A percentile compares a stretch with the other conserved stretches of the same genome.
Conservation (phyloP, 768 basidiomycete genomes). For the Kwoniella pini region DNA sequence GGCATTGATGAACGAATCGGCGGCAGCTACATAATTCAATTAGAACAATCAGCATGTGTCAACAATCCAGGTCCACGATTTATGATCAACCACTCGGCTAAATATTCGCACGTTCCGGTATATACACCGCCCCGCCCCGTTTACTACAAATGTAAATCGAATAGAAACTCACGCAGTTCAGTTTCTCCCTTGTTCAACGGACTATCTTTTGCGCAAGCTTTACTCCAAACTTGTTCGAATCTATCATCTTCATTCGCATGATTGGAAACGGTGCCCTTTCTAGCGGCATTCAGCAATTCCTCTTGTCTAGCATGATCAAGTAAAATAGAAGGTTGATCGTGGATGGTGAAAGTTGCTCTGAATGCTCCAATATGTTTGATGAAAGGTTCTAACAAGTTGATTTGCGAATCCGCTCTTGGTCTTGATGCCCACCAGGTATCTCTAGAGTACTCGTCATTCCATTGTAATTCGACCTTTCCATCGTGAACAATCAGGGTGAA, state of each 20-base stretch:
- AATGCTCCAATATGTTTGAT: slow-evolving; percentile 46
- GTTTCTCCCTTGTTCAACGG: slow-evolving; percentile 40
- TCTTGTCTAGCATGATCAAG: slow-evolving; percentile 46
- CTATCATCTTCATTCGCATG: slow-evolving; percentile 48
- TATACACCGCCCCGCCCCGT: too few species aligned
- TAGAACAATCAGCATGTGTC: too few species aligned
- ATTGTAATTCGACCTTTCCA: slow-evolving; percentile 55
- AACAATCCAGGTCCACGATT: too few species aligned
- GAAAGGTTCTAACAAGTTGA: slow-evolving; percentile 56
- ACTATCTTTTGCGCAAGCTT: slow-evolving; percentile 52
- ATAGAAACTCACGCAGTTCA: slow-evolving; percentile 36
- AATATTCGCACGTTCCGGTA: too few species aligned
- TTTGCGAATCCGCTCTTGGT: slow-evolving; percentile 54
- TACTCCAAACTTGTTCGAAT: slow-evolving; percentile 46
- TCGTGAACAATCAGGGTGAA: slow-evolving; percentile 55
- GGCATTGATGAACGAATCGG: slow-evolving; percentile 52
- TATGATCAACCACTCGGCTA: too few species aligned
- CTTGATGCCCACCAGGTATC: slow-evolving; percentile 55
- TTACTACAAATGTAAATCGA: too few species aligned
- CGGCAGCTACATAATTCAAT: slow-evolving; percentile 25
- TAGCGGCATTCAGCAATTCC: slow-evolving; percentile 49
- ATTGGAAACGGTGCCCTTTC: slow-evolving; percentile 45
- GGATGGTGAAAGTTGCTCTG: slow-evolving; percentile 55
- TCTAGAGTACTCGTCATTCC: slow-evolving; percentile 56
- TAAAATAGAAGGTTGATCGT: slow-evolving; percentile 55